Evolutionary conservation across 495 filamentous ascomycete species (phyloP), one percentile per base, ranked within the genome.

Genomic region (Neohortaea acidophila): DNA sequence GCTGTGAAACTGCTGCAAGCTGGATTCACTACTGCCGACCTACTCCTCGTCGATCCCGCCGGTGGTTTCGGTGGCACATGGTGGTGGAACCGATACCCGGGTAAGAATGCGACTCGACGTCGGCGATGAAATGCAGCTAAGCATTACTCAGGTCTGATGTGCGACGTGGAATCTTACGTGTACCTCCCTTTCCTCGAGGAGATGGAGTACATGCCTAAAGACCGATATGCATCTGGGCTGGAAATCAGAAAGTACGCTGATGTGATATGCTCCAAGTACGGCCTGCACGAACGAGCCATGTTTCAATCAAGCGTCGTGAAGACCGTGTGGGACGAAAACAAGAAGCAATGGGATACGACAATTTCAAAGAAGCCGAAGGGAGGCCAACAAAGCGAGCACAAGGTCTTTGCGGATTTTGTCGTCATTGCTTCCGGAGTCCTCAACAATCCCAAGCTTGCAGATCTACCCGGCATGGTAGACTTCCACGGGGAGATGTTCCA

Each of bases 171-270:
- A 51, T 52, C 59, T 27, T 70, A 68, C 39, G 38, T 52, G 4
- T 72, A 72, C 42, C 43, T 78, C 54, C 71, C 73, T 0, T 47
- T 71, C 10, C 53, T 77, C n/a, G 72, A 77, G 27, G 72, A 75
- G 49, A 75, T 62, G 2, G 69, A 64, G 0, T 75, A 69, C 43
- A 56, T 72, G 36, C 72, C 72, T 0, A 60, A 49, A 17, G 54
- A 60, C 12, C 62, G 59, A 32, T 72, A 68, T 38, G 44, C 57
- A 0, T 30, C 52, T 1, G 67, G 67, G 1, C 20, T 51, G 0
- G 70, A 72, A 52, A 55, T 72, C 13, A 54, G 59, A 2, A 50
- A 65, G 22, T 58, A 74, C 44, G 54, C 62, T 8, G 40, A 65
- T 3, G 29, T 30, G 10, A 10, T 61, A 5, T 63, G 60, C 0